Evolutionary conservation across 2,329 filamentous ascomycete species (phyloP).

Genomic region (Amauroascus niger): DNA sequence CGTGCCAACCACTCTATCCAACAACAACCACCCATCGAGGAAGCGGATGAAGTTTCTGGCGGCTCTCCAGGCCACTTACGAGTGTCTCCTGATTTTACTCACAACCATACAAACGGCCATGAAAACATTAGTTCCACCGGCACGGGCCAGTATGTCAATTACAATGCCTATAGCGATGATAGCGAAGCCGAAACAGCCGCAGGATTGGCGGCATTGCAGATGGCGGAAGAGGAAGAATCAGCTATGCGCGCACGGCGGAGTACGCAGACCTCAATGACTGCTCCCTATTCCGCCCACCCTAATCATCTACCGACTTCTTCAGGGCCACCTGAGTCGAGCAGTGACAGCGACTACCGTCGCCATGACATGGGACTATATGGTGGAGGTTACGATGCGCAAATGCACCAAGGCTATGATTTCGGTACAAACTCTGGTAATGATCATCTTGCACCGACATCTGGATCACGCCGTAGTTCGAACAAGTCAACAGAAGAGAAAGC

Average conservation of each 20-base stretch:
- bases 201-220: slow-evolving; percentile 70
- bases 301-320: slow-evolving; percentile 19
- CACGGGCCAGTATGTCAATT: slow-evolving; percentile 38
- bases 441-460: slow-evolving; percentile 8
- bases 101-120: slow-evolving; percentile 41
- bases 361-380: slow-evolving; percentile 68
- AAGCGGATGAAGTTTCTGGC: slow-evolving; percentile 16
- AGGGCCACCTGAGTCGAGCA: slow-evolving; percentile 35
- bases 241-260: slow-evolving; percentile 51
- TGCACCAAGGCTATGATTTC: slow-evolving; percentile 50
- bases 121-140: slow-evolving; percentile 40
- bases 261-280: slow-evolving; percentile 44
- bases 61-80: slow-evolving; percentile 19
- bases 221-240: slow-evolving; percentile 70
- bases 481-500: slow-evolving; percentile 16
- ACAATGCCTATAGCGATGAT: slow-evolving; percentile 54
- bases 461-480: slow-evolving; percentile 16
- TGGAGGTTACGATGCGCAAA: slow-evolving; percentile 56
- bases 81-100: slow-evolving; percentile 37
- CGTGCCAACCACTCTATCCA: slow-evolving; percentile 22
- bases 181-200: slow-evolving; percentile 82
- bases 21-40: slow-evolving; percentile 16
- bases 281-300: slow-evolving; percentile 33
- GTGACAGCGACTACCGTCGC: slow-evolving; percentile 61
- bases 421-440: slow-evolving; percentile 5